Evolutionary conservation across 805 yeast species (phyloP).

Genomic region (Clavispora phyllophila): DNA sequence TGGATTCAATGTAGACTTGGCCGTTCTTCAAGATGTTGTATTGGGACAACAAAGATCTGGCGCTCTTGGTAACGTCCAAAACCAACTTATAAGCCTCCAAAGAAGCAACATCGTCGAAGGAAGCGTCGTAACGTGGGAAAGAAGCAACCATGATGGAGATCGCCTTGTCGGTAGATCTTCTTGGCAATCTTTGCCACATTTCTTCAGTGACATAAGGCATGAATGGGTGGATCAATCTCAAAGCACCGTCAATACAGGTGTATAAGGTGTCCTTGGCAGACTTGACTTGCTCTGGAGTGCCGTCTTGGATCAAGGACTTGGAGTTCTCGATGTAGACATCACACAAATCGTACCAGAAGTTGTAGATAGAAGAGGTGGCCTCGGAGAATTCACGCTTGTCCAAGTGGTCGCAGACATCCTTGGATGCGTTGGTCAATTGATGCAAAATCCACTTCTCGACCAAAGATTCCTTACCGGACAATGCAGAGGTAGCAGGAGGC

Average conservation of each 20-base stretch:
- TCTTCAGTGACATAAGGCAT: conserved; percentile 98
- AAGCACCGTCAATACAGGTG: conserved; percentile 87
- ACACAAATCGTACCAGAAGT: conserved; percentile 95
- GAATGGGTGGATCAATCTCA: conserved; percentile 91
- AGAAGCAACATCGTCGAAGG: conserved; percentile 61
- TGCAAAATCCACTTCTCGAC: conserved; percentile 97
- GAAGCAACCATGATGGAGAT: conserved; percentile 71
- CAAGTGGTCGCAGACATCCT: conserved; percentile 56
- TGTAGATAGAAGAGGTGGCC: conserved; percentile 81
- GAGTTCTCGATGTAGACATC: conserved; percentile 98
- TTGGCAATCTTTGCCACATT: conserved; percentile 98
- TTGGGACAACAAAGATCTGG: conserved; percentile 89
- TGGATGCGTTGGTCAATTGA: conserved; percentile 68
- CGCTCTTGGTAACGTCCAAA: conserved; percentile 80
- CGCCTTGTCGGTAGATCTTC: conserved; percentile 66
- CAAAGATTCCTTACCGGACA: conserved; percentile 77
- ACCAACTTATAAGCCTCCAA: conserved; percentile 76
- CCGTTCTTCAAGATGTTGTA: conserved; percentile 86
- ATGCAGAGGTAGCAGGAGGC: conserved; percentile 64
- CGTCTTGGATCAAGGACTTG: conserved; percentile 86
- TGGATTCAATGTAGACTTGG: conserved; percentile 74
- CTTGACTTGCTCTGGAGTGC: conserved; percentile 74
- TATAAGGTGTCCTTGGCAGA: conserved; percentile 93
- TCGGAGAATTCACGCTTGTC: conserved; percentile 87
- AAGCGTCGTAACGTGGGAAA: conserved; percentile 64